These are phyloP conservation scores for Alternaria consortialis DNA, from an alignment of 2,329 filamentous ascomycete species.

Conservation along the genomic window DNA sequence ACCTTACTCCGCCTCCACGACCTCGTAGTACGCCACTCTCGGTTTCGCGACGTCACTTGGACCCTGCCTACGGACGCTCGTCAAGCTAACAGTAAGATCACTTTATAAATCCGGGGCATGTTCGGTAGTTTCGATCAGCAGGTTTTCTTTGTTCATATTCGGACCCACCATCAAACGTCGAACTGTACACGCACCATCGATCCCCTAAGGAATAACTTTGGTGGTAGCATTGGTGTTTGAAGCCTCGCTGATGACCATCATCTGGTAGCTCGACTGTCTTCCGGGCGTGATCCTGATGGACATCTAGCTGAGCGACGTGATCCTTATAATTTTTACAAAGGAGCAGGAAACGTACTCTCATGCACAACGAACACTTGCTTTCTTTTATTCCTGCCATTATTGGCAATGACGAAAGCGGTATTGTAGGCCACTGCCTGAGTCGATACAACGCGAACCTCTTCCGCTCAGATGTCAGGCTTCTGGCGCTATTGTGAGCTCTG, in stretches of 20 bases:
- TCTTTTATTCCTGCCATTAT: not conserved
- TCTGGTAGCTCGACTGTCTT: not conserved
- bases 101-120: not conserved
- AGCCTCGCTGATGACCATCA: not conserved
- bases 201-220: not conserved
- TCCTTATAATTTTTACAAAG: not conserved
- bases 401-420: not conserved
- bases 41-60: not conserved
- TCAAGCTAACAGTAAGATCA: not conserved
- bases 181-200: not conserved
- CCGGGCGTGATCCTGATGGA: not conserved
- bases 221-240: not conserved
- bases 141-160: not conserved
- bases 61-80: not conserved
- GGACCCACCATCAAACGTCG: not conserved
- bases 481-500: not conserved
- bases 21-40: not conserved
- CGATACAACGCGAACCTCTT: not conserved
- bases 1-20: not conserved
- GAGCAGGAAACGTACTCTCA: not conserved
- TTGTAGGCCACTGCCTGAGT: not conserved
- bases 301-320: not conserved
- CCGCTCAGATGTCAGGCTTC: not conserved
- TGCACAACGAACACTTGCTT: not conserved
- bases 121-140: not conserved